Base-by-base conservation (phyloP, 225 moss, liverwort and hornwort species). In the Marchantia paleacea region DNA sequence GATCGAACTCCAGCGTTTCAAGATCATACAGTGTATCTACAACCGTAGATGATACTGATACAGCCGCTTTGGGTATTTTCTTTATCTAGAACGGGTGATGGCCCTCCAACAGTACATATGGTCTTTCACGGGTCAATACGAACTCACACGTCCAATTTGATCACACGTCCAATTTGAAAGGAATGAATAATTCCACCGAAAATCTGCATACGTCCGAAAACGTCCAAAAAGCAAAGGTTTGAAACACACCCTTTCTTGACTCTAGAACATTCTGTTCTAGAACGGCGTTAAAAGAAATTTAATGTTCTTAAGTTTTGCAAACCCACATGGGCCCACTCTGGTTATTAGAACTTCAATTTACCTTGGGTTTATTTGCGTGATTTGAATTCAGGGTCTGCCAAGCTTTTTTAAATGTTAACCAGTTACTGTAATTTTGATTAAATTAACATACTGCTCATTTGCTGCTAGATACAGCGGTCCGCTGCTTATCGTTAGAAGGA, bases 251-350 rank as follows among this genome's bases (percentile, higher is more conserved):
- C 13, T 49, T 49, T 10, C 50, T 72, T 72, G 10, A 52, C 8
- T 72, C 72, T 72, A 72, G 72, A 72, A 72, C 72, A 72, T 72
- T 72, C 72, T 72, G 18, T 49, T 72, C 31, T 49, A 50, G 50
- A 72, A 49, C 50, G 20, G 11, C 20, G 16, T 50, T 19, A 22
- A 15, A 39, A 49, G 18, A 72, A 49, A 18, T 51, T 52, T 7
- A 20, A 12, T 19, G 72, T 51, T 72, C 72, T 49, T 72, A n/a
- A 48, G 19, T 72, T 1, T 10, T 48, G 68, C 28, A 67, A 2
- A 22, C 29, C n/a, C 30, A 14, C 66, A 12, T 29, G 24, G 68
- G 11, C 24, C 29, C 25, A 28, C 29, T 28, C 30, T 26, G 11
- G 68, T 28, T 68, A 68, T 31, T 28, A 68, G 68, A 68, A 68